These are phyloP conservation scores for Hippophae tibetana DNA, from an alignment of 306 rosid genomes.

Conservation along the genomic window DNA sequence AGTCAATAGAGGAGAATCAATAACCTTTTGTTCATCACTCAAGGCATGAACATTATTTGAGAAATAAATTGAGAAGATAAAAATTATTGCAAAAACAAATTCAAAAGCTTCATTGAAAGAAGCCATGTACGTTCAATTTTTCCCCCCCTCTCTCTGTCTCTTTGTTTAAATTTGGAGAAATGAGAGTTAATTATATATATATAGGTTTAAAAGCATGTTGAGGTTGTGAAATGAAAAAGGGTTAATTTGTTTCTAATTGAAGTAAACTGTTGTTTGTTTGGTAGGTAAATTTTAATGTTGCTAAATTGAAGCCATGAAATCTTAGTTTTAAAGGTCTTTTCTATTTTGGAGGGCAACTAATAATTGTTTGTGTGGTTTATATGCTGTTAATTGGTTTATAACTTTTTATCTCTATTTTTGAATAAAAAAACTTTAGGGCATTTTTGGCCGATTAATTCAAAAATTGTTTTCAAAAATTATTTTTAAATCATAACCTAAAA, in stretches of 20 bases:
- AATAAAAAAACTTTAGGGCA: no score
- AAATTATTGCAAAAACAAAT: slow-evolving; percentile 21
- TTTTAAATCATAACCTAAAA: no score
- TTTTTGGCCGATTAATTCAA: no score
- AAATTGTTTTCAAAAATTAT: no score
- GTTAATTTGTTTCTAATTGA: slow-evolving; percentile 6
- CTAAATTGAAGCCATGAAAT: slow-evolving; percentile 9
- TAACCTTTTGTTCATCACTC: slow-evolving; percentile 16
- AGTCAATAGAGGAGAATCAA: slow-evolving; percentile 55
- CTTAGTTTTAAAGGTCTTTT: slow-evolving; percentile 19
- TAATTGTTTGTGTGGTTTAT: slow-evolving; percentile 24
- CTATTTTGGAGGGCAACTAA: slow-evolving; percentile 45
- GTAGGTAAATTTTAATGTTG: slow-evolving; percentile 34
- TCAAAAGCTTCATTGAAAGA: slow-evolving; percentile 10
- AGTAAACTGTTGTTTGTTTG: slow-evolving; percentile 24
- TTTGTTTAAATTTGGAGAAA: not conserved
- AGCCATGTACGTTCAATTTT: not conserved
- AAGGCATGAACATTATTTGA: slow-evolving; percentile 22
- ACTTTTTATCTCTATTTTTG: no score
- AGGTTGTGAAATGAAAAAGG: slow-evolving; percentile 8
- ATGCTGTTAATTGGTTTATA: not conserved
- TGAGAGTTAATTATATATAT: not conserved
- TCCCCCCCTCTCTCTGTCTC: no score
- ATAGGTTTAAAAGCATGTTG: not conserved
- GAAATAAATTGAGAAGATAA: slow-evolving; percentile 20